Percentiles rank a stretch among this genome's conserved stretches.
These are phyloP conservation scores for Ceratocystis diversiconidia DNA, from an alignment of 2,329 filamentous ascomycete genomes.

Conservation along the genomic window DNA sequence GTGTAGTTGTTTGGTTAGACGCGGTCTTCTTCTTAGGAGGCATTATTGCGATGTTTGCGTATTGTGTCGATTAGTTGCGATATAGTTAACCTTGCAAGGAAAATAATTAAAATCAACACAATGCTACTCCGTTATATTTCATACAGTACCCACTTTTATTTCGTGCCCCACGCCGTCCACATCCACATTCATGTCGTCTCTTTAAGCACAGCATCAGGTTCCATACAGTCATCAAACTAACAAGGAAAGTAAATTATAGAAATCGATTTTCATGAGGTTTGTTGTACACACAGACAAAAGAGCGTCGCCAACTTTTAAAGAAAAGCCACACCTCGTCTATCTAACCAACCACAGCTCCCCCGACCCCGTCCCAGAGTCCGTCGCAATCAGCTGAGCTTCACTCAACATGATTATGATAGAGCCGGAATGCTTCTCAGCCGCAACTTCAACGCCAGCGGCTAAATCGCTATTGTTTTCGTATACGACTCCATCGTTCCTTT, in stretches of 20 bases:
- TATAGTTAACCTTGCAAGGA: too few species aligned
- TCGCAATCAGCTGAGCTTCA: not conserved
- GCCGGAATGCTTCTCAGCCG: not conserved
- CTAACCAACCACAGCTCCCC: conserved; percentile 12
- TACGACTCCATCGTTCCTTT: not conserved
- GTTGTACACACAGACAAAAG: conserved; percentile 17
- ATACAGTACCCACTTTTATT: too few species aligned
- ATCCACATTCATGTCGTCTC: too few species aligned
- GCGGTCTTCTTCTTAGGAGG: conserved; percentile 8
- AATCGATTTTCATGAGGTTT: conserved; percentile 16
- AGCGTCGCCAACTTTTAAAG: conserved; percentile 6
- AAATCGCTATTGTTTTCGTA: not conserved
- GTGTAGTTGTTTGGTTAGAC: conserved; percentile 14
- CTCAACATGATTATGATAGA: not conserved
- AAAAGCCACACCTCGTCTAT: conserved; percentile 7
- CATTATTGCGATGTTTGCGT: not conserved
- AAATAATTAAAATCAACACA: too few species aligned
- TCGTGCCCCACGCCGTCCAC: too few species aligned
- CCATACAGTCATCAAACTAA: not conserved
- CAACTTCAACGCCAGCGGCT: not conserved
- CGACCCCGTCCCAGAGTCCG: not conserved
- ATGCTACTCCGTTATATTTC: too few species aligned
- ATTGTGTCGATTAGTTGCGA: not conserved
- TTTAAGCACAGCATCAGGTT: too few species aligned
- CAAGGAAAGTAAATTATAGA: conserved; percentile 5